Conservation (phyloP, 2,329 filamentous ascomycete genomes). For the Phyllosticta citrichinensis region DNA sequence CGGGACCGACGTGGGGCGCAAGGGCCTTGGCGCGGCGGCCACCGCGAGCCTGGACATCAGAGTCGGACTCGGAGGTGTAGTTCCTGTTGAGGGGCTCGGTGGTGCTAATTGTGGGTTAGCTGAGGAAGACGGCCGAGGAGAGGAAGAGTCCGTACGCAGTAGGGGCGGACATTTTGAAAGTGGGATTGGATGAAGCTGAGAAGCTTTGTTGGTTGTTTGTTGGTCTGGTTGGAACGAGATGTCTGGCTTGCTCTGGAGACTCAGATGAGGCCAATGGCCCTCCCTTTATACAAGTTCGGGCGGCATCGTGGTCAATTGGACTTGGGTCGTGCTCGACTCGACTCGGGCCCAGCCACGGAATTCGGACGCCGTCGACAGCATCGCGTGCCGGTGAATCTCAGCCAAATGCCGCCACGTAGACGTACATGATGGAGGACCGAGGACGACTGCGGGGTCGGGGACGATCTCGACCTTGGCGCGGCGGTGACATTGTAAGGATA, state of each 20-base stretch:
- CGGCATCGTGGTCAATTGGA: neutral
- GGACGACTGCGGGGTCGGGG: neutral
- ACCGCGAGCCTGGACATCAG: slow-evolving; percentile 6
- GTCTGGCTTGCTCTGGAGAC: neutral
- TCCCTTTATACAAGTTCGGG: neutral
- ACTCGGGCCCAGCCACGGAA: neutral
- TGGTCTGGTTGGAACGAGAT: neutral
- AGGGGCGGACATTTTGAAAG: slow-evolving; percentile 2
- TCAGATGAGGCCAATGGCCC: neutral
- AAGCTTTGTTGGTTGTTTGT: neutral
- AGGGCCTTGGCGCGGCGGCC: slow-evolving; percentile 7
- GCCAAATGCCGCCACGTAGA: neutral
- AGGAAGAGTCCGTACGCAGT: neutral
- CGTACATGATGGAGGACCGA: neutral
- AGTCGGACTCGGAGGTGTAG: slow-evolving; percentile 5
- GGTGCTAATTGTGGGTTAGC: neutral
- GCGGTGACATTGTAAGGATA: neutral
- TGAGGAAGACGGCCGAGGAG: neutral
- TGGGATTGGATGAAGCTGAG: neutral
- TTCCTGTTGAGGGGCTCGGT: neutral
- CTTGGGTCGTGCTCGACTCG: slow-evolving; percentile 6
- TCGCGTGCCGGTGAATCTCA: neutral
- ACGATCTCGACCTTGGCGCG: neutral
- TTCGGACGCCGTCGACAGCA: neutral
- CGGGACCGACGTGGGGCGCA: neutral